phyloP scores from a whole-genome alignment of 441 rosid species.

The Adansonia gregorii region DNA sequence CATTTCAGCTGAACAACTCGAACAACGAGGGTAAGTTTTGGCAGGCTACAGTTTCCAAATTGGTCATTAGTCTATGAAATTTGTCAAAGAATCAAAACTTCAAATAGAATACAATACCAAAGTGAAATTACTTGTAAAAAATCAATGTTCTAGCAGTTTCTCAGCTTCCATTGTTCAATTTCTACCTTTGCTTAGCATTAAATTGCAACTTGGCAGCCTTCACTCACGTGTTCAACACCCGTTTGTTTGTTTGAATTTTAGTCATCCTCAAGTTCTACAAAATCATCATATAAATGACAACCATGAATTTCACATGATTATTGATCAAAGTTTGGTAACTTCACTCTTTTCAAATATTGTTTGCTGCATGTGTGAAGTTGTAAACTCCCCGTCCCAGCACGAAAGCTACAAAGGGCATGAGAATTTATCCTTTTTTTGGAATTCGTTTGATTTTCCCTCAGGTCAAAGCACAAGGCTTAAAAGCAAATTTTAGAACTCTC shows the following conservation, averaged over 20 bases:
- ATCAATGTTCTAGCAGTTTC: not conserved
- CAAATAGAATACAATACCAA: not conserved
- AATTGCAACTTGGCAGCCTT: conserved; percentile 4
- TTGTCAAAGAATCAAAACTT: conserved; percentile 5
- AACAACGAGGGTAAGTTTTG: not conserved
- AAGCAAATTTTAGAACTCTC: not conserved
- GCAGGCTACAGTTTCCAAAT: not conserved
- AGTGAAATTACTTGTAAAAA: not conserved
- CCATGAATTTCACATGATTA: conserved; percentile 17
- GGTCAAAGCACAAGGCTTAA: not conserved
- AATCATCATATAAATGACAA: not conserved
- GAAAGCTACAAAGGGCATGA: not conserved
- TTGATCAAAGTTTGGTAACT: not conserved
- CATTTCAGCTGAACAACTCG: not conserved
- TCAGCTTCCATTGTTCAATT: not conserved
- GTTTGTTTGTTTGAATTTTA: not conserved
- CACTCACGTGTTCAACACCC: conserved; percentile 9
- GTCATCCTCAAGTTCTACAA: conserved; percentile 1
- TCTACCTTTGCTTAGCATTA: conserved; percentile 1
- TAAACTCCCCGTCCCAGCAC: not conserved
- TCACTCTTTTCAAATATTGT: conserved; percentile 20
- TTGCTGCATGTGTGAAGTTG: not conserved
- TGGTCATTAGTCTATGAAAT: not conserved
- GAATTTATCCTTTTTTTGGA: not conserved
- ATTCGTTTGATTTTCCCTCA: not conserved